These are phyloP conservation scores for Fraxinus floribunda DNA, from an alignment of 305 asterid species.

Conservation along the genomic window DNA sequence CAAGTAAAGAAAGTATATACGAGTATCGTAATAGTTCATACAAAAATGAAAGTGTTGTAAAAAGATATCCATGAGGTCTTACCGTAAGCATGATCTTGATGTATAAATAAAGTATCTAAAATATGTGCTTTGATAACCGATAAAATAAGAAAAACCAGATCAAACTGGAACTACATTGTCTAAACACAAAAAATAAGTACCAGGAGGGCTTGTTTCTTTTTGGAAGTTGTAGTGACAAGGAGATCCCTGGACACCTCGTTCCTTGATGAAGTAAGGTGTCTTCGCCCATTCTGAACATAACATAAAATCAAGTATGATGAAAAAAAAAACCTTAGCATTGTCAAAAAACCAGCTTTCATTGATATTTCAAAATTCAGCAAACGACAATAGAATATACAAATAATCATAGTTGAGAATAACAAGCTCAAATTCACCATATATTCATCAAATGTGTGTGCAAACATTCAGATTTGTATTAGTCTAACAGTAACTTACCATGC, in stretches of 20 bases:
- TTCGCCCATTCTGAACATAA: slow-evolving; percentile 86
- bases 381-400: neutral
- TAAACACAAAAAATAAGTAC: slow-evolving; percentile 45
- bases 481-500: slow-evolving; percentile 73
- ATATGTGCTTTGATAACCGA: slow-evolving; percentile 2
- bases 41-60: neutral
- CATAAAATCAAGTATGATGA: slow-evolving; percentile 29
- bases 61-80: neutral
- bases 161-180: slow-evolving; percentile 20
- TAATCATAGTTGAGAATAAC: neutral
- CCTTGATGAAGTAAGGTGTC: slow-evolving; percentile 91
- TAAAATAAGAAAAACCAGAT: slow-evolving; percentile 7
- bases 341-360: neutral
- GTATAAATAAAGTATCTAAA: neutral
- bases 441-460: slow-evolving; percentile 18
- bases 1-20: neutral
- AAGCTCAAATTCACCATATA: slow-evolving; percentile 19
- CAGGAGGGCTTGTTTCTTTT: slow-evolving; percentile 91
- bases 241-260: slow-evolving; percentile 99
- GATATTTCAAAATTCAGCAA: neutral
- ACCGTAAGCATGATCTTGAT: neutral
- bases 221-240: slow-evolving; percentile 71
- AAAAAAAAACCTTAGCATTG: slow-evolving; percentile 3
- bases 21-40: neutral
- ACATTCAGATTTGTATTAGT: slow-evolving; percentile 15